Conservation (phyloP, 306 rosid genomes). For the Comarum palustre region DNA sequence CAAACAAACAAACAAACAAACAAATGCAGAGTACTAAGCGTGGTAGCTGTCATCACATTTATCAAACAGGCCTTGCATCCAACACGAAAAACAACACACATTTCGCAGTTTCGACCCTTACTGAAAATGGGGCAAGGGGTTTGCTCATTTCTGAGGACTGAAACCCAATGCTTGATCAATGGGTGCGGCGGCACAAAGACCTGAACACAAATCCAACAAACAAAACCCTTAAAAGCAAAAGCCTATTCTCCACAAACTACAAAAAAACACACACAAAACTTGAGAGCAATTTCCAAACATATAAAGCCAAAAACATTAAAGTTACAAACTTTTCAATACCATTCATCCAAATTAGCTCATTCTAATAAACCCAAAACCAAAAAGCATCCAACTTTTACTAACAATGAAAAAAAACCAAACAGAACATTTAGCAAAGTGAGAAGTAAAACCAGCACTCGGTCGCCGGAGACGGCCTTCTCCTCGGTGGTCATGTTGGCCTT, state of each 20-base stretch:
- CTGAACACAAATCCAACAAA: slow-evolving; percentile 36
- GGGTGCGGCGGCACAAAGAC: slow-evolving; percentile 91
- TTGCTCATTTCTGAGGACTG: slow-evolving; percentile 81
- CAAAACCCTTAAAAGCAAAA: slow-evolving; percentile 6
- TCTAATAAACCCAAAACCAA: background rate
- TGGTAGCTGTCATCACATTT: background rate
- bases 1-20: background rate
- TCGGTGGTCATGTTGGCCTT: slow-evolving; percentile 62
- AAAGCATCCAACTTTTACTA: background rate
- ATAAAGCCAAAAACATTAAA: background rate
- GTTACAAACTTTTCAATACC: background rate
- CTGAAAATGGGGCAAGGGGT: slow-evolving; percentile 85
- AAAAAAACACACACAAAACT: background rate
- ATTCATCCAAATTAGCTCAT: background rate
- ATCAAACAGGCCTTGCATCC: background rate
- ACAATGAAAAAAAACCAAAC: background rate
- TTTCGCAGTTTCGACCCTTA: slow-evolving; percentile 32
- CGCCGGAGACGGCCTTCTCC: slow-evolving; percentile 49
- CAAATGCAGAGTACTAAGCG: background rate
- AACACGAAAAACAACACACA: background rate
- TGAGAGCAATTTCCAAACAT: background rate
- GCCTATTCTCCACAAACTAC: background rate
- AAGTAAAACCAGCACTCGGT: slow-evolving; percentile 70
- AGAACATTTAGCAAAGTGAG: background rate
- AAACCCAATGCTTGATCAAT: slow-evolving; percentile 96